These are phyloP conservation scores for Vitis labrusca DNA, from an alignment of 164 flowering plant genomes.

Conservation along the genomic window DNA sequence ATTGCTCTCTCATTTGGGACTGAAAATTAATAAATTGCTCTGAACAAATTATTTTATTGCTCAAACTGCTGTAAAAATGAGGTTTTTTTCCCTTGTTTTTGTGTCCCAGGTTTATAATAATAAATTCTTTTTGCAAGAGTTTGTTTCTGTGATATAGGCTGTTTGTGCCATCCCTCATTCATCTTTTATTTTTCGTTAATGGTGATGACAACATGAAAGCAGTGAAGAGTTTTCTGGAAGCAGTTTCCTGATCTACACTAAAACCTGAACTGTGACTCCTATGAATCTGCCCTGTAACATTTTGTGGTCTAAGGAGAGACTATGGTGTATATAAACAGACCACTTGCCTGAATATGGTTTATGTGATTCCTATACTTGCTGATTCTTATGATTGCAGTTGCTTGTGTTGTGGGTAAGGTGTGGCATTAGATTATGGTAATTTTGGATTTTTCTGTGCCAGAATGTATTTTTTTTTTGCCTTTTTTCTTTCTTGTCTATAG, in stretches of 20 bases:
- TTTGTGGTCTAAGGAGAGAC: neutral
- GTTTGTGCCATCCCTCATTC: too few relatives aligned
- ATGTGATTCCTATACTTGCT: neutral
- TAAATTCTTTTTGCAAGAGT: too few relatives aligned
- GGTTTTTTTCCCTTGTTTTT: too few relatives aligned
- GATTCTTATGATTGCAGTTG: slow-evolving; percentile 1
- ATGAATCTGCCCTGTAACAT: neutral
- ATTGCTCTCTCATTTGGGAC: neutral
- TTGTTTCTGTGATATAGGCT: too few relatives aligned
- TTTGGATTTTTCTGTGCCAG: neutral
- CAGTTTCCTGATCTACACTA: neutral
- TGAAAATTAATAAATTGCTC: neutral
- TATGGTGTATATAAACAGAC: neutral
- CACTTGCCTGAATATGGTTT: neutral
- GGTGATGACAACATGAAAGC: too few relatives aligned
- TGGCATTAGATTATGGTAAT: neutral
- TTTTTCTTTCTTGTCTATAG: neutral
- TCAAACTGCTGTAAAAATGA: too few relatives aligned
- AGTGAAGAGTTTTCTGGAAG: too few relatives aligned
- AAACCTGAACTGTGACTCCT: neutral
- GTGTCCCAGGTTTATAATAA: too few relatives aligned
- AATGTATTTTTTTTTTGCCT: neutral
- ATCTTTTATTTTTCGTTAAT: too few relatives aligned
- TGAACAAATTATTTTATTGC: too few relatives aligned
- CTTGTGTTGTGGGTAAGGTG: neutral